phyloP scores from a whole-genome alignment of 352 stramenopile species.

The Phytophthora sojae region DNA sequence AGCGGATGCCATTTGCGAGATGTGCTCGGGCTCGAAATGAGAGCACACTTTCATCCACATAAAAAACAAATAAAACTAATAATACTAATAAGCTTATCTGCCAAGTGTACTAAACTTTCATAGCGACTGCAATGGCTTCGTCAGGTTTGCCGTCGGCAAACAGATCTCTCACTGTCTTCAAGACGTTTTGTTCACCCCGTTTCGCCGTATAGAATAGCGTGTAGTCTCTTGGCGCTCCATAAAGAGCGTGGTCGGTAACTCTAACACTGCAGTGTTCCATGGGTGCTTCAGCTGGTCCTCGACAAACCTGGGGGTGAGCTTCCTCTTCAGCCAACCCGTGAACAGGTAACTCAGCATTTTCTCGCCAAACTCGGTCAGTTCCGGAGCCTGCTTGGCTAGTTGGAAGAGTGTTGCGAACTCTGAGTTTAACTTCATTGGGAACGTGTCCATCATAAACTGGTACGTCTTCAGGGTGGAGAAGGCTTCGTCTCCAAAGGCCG shows the following conservation, averaged over 20 bases:
- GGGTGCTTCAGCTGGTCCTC: not conserved
- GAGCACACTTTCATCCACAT: not conserved
- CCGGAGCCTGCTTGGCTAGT: not conserved
- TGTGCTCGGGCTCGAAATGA: constrained; percentile 49
- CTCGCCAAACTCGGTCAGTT: not conserved
- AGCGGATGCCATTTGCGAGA: constrained; percentile 62
- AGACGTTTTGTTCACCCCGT: too few relatives aligned
- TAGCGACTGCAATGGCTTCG: not conserved
- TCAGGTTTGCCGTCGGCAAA: not conserved
- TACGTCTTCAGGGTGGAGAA: not conserved
- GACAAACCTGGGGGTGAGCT: not conserved
- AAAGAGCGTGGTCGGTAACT: not conserved
- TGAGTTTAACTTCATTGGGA: not conserved
- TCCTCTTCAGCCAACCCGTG: not conserved
- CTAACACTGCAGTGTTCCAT: not conserved
- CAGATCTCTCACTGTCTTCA: not conserved
- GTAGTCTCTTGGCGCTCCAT: not conserved
- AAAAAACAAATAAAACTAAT: not conserved
- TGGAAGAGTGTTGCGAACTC: not conserved
- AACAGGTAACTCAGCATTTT: not conserved
- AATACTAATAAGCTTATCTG: not conserved
- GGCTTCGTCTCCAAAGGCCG: not conserved
- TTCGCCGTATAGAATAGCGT: not conserved
- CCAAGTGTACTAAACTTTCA: not conserved
- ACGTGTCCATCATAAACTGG: not conserved